Evolutionary conservation across 164 flowering plant species (phyloP), one percentile per base, ranked within the genome.

Genomic region (Piper betle): DNA sequence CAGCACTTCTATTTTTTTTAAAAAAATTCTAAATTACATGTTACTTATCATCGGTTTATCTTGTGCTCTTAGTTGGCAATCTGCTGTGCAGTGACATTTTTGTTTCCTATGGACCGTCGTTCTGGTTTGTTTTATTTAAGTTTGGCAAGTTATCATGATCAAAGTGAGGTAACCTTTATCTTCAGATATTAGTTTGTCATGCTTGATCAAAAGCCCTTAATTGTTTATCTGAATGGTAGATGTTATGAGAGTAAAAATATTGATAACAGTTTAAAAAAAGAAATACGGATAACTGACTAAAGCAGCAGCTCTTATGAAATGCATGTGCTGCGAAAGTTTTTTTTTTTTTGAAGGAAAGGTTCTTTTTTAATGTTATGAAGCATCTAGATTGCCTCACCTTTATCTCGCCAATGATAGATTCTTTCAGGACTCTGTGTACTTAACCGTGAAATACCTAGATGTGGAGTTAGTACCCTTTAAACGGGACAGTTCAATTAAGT

Each of bases 91-190:
- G 40, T 53, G 43, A 54, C 71, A 7, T 39, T 63, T 58, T n/a
- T 68, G 59, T 58, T 68, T 40, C 66, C 71, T 7, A 63, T 58
- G 41, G 66, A 63, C 25, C 62, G 25, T 50, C 19, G 62, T 58
- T 68, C 71, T 12, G 53, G 58, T 57, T 41, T 39, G 18, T 13
- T 58, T n/a, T 57, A 25, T 37, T 37, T 59, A 41, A 40, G 50
- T 4, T 4, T 63, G 15, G 17, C 59, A 50, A 13, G 40, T 41
- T 57, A 39, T 53, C 63, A 58, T 61, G 25, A 62, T 54, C 42
- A 63, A 37, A 16, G 58, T 57, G 66, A 62, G 66, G 71, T 68
- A 18, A 58, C 37, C 41, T 68, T 37, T 43, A 33, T 64, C 46
- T 20, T 18, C 41, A 17, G 3, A 11, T 37, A 7, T 37, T 37